Evolutionary conservation across 2,329 filamentous ascomycete species (phyloP), one percentile per base, ranked within the genome.

Genomic region (Fusarium beomiforme): DNA sequence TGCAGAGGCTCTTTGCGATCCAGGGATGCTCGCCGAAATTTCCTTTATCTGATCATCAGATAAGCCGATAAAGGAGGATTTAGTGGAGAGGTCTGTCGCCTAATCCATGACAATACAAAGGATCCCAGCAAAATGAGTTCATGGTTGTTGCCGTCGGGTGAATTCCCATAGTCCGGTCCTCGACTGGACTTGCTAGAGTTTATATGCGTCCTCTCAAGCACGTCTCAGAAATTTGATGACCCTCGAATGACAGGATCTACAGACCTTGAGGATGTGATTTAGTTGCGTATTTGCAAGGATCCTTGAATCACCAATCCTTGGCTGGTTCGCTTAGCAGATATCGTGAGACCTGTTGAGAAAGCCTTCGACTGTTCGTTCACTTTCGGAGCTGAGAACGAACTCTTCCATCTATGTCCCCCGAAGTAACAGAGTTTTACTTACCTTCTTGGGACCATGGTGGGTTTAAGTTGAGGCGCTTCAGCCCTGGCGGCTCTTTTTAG

Each of bases 11-110:
- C 43, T 36, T 46, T 59, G 42, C 11, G 26, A 44, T 33, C 41
- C 57, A 71, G 43, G 67, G 39, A 68, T 71, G n/a, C 19, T 41
- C 21, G 26, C 24, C 24, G 24, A 53, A 41, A 42, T 39, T 59
- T 42, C 43, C 19, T 39, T 72, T 72, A 72, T 72, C 70, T 64
- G 70, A 72, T 69, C 42, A 69, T 71, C 69, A 50, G 64, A 71
- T 70, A 60, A 67, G 67, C 50, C 59, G 51, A 56, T 44, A 51
- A 36, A 50, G 37, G 31, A 50, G 57, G 21, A n/a, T 54, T 53
- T 31, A 41, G 59, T 46, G 43, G 55, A 21, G 17, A 46, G 21
- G 7, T 9, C 24, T 19, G 29, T 54, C 23, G 54, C 36, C 36
- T 54, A 31, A 31, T 49, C 43, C 36, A 43, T 47, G n/a, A 13